A percentile compares a stretch with the other conserved stretches of the same genome.
phyloP scores from a whole-genome alignment of 2,329 filamentous ascomycete species.

The Colletotrichum sp. region DNA sequence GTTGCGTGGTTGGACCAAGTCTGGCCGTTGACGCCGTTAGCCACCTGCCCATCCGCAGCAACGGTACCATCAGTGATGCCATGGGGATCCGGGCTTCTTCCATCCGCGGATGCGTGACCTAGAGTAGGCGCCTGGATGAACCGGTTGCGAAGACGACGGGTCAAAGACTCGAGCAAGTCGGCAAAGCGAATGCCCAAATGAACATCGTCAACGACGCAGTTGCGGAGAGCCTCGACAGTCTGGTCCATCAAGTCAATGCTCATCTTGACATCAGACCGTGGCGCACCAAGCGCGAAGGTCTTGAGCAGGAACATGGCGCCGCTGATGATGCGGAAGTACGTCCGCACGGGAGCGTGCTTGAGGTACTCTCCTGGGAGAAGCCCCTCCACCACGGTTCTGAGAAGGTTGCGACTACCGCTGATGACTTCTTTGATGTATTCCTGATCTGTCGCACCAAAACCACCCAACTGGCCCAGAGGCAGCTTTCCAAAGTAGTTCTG shows the following conservation, averaged over 20 bases:
- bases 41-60: constrained; percentile 1
- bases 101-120: constrained; percentile 43
- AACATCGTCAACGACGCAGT: constrained; percentile 83
- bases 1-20: constrained; percentile 38
- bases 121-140: constrained; percentile 71
- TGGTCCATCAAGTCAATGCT: constrained; percentile 78
- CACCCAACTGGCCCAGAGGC: constrained; percentile 67
- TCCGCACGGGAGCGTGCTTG: constrained; percentile 82
- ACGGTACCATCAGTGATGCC: constrained; percentile 25
- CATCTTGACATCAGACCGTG: constrained; percentile 77
- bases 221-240: constrained; percentile 75
- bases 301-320: constrained; percentile 86
- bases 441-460: constrained; percentile 70
- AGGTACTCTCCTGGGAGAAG: constrained; percentile 77
- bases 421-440: constrained; percentile 80
- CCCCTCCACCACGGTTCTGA: constrained; percentile 78
- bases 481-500: constrained; percentile 70
- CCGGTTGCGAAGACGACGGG: constrained; percentile 73
- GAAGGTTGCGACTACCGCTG: constrained; percentile 76
- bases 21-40: constrained; percentile 11
- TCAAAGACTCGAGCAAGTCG: constrained; percentile 80
- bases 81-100: constrained; percentile 43
- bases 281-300: constrained; percentile 82
- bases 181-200: constrained; percentile 86
- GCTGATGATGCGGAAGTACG: constrained; percentile 86